Base-by-base conservation (phyloP, 805 yeast genomes). In the Maudiozyma bulderi region DNA sequence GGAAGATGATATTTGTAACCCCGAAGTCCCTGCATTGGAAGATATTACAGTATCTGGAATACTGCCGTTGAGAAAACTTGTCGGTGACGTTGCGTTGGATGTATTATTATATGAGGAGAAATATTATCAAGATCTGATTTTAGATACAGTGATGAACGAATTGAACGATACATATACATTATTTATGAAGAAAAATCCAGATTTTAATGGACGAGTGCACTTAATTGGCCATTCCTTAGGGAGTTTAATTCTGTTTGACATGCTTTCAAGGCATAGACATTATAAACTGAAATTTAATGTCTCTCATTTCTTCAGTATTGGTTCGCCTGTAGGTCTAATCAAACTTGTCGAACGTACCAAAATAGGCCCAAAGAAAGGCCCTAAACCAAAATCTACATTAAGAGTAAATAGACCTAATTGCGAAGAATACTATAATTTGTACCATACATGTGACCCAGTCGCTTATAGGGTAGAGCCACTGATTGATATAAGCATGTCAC, bases 221-320 rank as follows among this genome's bases (percentile, higher is more conserved):
- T 65, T 91, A 1, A 69, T 89, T 51, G 98, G 96, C 1, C 99
- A 91, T 64, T 91, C 98, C 0, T 69, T 91, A 35, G 99, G 99
- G 0, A 84, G 95, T 3, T 85, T 91, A 0, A 85, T 91, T 35
- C 72, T 82, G 1, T 82, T 88, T 53, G 97, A 91, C 64, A 71
- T 91, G 32, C 65, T 90, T 31, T 68, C 81, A 8, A 60, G 68
- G 14, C 84, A 79, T 37, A 55, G 61, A 2, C 73, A 71, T 1
- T 67, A 68, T 49, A 57, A 64, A 1, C 71, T 91, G 26, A 76
- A 77, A 33, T 91, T 91, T 61, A 74, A 78, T 0, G 90, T 87
- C 6, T 83, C 81, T 14, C 83, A 84, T 54, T 76, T 80, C 54
- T 90, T 88, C 62, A 80, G 86, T 10, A 73, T 88, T 33, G 99